Evolutionary conservation across 2,329 filamentous ascomycete species (phyloP).

Genomic region (Diaporthe nobilis): DNA sequence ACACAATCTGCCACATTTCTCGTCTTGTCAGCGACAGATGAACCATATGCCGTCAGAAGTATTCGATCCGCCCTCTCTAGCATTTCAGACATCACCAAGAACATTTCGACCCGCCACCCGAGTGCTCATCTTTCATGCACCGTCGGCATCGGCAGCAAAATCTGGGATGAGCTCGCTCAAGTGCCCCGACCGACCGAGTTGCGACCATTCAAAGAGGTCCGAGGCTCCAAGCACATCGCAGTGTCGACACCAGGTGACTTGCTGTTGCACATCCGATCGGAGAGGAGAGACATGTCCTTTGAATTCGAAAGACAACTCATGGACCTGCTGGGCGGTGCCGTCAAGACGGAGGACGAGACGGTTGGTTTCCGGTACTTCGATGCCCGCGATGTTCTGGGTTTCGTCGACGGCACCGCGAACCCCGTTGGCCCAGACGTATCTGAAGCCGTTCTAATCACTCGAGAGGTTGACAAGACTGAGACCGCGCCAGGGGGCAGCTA

Average conservation of each 20-base stretch:
- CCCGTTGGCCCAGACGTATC: neutral
- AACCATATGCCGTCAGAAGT: neutral
- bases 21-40: neutral
- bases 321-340: neutral
- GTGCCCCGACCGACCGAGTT: neutral
- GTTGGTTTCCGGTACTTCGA: conserved; percentile 3
- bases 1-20: conserved; percentile 10
- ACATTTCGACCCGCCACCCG: conserved; percentile 7
- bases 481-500: neutral
- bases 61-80: conserved; percentile 4
- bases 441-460: neutral
- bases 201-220: neutral
- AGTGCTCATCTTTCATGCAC: conserved; percentile 1
- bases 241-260: conserved; percentile 12
- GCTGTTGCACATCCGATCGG: conserved; percentile 5
- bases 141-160: neutral
- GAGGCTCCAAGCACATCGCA: conserved; percentile 4
- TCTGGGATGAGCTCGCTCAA: neutral
- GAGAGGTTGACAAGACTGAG: neutral
- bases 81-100: conserved; percentile 14
- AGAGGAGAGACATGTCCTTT: conserved; percentile 17
- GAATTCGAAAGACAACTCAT: conserved; percentile 12
- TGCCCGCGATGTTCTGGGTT: neutral
- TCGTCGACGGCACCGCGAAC: conserved; percentile 4
- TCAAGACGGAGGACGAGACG: neutral